phyloP scores from a whole-genome alignment of 108 stramenopile genomes.

The Nitzschia palea region DNA sequence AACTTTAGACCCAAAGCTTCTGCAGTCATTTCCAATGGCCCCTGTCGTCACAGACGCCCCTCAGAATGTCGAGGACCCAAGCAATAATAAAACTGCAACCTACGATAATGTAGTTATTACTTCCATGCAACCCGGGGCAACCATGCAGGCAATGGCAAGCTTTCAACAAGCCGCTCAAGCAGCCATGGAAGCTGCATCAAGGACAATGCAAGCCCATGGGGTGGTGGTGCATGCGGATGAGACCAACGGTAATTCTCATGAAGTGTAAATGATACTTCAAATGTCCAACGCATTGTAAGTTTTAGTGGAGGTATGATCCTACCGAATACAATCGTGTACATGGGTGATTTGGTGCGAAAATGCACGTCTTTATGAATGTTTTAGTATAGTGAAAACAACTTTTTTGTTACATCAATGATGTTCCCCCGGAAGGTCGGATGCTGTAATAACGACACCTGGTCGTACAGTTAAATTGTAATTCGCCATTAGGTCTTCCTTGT shows the following conservation, averaged over 20 bases:
- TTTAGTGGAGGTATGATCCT: too few relatives aligned
- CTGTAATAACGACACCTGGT: not conserved
- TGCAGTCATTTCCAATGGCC: not conserved
- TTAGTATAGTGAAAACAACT: not conserved
- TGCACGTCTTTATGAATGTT: too few relatives aligned
- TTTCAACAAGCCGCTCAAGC: constrained; percentile 33
- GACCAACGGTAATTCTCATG: not conserved
- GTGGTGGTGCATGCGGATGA: not conserved
- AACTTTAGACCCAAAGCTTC: not conserved
- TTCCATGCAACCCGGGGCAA: constrained; percentile 31
- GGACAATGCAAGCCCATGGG: not conserved
- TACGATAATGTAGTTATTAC: not conserved
- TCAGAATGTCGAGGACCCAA: not conserved
- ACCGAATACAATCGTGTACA: too few relatives aligned
- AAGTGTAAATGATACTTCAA: too few relatives aligned
- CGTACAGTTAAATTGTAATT: not conserved
- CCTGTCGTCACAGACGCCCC: not conserved
- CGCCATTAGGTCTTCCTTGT: constrained; percentile 3
- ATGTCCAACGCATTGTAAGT: too few relatives aligned
- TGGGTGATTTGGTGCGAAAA: too few relatives aligned
- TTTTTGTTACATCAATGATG: not conserved
- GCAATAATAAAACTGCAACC: not conserved
- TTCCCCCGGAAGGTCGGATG: not conserved
- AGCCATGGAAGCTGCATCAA: constrained; percentile 29
- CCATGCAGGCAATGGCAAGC: constrained; percentile 40